Percentiles rank a stretch among this genome's conserved stretches.
These are phyloP conservation scores for Globisporangium rhizosaccharum DNA, from an alignment of 352 stramenopile genomes.

Conservation along the genomic window DNA sequence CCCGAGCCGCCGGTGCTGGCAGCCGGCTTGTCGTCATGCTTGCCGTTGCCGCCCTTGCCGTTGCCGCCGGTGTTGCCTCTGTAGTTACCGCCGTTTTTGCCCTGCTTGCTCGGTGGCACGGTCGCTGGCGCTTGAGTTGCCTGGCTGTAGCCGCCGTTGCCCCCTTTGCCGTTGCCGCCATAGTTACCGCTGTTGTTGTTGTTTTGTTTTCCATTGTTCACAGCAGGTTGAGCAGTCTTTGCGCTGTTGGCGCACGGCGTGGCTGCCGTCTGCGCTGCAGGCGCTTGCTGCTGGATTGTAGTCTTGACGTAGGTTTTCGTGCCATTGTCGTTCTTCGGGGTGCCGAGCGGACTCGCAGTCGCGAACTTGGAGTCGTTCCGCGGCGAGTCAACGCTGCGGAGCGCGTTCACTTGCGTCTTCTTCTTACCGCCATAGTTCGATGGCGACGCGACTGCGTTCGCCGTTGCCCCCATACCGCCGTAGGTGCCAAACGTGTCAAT, in stretches of 20 bases:
- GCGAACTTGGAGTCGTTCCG: conserved; percentile 31
- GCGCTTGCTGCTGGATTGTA: neutral
- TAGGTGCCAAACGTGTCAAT: conserved; percentile 26
- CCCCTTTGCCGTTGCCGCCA: neutral
- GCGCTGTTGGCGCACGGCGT: conserved; percentile 11
- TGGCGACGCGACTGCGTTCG: conserved; percentile 25
- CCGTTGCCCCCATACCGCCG: conserved; percentile 11
- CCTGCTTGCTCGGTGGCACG: conserved; percentile 5
- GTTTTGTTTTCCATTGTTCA: conserved; percentile 9
- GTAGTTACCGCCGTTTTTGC: neutral
- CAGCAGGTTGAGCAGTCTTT: conserved; percentile 3
- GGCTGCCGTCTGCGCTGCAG: neutral
- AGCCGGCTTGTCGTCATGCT: neutral
- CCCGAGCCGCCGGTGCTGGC: no score
- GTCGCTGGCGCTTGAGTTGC: neutral
- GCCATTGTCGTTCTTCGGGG: conserved; percentile 11
- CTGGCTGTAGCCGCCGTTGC: neutral
- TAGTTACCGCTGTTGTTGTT: conserved; percentile 5
- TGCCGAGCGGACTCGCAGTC: conserved; percentile 25
- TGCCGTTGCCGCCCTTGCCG: no score
- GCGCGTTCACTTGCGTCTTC: conserved; percentile 19
- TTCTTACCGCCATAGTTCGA: conserved; percentile 31
- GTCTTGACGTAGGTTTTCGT: conserved; percentile 9
- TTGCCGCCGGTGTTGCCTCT: neutral
- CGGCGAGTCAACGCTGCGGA: conserved; percentile 39